Evolutionary conservation across 345 rosid genomes (phyloP).

Genomic region (Gossypium stocksii): DNA sequence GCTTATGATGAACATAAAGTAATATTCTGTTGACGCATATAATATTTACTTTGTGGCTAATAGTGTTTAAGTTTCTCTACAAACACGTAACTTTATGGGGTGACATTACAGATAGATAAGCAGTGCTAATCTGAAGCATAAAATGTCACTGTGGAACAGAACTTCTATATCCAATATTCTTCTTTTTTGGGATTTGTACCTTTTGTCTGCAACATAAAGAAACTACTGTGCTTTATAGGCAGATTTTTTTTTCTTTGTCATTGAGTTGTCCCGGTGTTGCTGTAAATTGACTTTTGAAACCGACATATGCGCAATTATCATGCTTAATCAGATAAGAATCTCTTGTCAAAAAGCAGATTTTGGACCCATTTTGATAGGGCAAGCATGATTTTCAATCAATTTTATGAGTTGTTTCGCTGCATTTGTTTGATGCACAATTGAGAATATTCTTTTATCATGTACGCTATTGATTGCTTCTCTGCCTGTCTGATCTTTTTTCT

Average conservation of each 20-base stretch:
- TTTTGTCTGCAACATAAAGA: neutral
- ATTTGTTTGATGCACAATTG: conserved; percentile 1
- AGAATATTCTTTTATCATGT: conserved; percentile 2
- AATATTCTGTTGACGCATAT: neutral
- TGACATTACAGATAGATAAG: neutral
- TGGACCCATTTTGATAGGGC: conserved; percentile 1
- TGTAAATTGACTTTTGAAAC: conserved; percentile 7
- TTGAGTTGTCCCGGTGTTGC: neutral
- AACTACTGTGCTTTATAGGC: neutral
- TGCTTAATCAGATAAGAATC: neutral
- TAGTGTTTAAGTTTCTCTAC: neutral
- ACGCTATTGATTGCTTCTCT: neutral
- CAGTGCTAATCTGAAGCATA: neutral
- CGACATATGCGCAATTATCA: neutral
- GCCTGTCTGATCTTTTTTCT: neutral
- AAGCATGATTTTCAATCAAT: neutral
- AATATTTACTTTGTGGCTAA: neutral
- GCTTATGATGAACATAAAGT: neutral
- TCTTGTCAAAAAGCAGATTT: neutral
- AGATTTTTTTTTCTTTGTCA: neutral
- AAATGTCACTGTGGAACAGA: conserved; percentile 4
- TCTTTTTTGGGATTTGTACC: conserved; percentile 9
- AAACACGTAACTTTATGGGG: neutral
- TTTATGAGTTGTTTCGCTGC: conserved; percentile 11
- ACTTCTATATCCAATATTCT: conserved; percentile 5